Evolutionary conservation across 768 basidiomycete genomes (phyloP), one percentile per base, ranked within the genome.

Genomic region (Phanerochaete sordida): DNA sequence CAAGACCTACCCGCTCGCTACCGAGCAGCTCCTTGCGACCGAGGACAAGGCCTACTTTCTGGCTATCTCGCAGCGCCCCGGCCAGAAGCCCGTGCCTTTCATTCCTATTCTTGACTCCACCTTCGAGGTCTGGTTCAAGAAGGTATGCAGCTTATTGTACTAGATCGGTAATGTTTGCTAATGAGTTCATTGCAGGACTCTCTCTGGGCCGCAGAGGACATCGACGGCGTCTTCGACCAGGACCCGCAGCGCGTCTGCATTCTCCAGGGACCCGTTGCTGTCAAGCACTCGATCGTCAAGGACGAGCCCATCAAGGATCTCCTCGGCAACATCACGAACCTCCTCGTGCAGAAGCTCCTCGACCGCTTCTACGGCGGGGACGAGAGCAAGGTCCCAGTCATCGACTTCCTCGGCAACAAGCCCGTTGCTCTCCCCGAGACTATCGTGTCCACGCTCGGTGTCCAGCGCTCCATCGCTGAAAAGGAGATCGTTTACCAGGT

Each of bases 101-200:
- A 97, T 99, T 66, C 95, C 96, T 3, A 87, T 99, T 30, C 84
- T 98, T 54, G 95, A 98, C 71, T 86, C 88, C 23, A 86, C 76
- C 65, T 98, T 98, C 70, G 93, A 95, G 72, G 95, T 98, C 54
- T 99, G 97, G 97, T 98, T 99, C 80, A 98, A 99, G 84, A 99
- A 99, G 89, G 93, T 91, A 62, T 43, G 80, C 63, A 45, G 35
- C 30, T 5, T 28, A 6, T 35, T 46, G 51, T 24, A 50, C 58
- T 21, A 51, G 23, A 47, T 53, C 24, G 3, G 50, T 55, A 26
- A 9, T 12, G 49, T 37, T 19, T 50, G 56, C 58, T 65, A 35
- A 69, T 48, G 59, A 26, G 45, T 52, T 62, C 31, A 62, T 65
- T 53, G 23, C 65, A 93, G 91, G 96, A 98, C 73, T 98, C 96